Evolutionary conservation across 164 flowering plant species (phyloP).

Genomic region (Berberis thunbergii): DNA sequence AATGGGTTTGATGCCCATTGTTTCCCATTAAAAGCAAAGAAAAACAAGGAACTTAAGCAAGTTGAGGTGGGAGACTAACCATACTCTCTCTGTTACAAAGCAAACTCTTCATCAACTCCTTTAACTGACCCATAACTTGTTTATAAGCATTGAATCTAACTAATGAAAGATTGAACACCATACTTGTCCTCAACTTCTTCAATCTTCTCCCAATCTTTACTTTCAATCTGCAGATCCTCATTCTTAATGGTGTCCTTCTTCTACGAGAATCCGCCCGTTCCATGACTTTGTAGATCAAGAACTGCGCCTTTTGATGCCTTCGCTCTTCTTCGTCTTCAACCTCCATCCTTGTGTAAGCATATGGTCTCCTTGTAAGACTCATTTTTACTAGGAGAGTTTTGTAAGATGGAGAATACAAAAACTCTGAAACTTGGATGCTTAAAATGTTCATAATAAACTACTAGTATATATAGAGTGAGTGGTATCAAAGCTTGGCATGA

Average conservation of each 20-base stretch:
- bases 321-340: constrained; percentile 62
- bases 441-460: background rate
- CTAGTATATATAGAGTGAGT: background rate
- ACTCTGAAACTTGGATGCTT: background rate
- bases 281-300: constrained; percentile 55
- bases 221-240: constrained; percentile 47
- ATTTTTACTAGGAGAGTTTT: constrained; percentile 9
- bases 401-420: background rate
- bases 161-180: constrained; percentile 16
- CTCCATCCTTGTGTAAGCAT: constrained; percentile 46
- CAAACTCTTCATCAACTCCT: constrained; percentile 24
- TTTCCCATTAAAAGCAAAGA: too few relatives aligned
- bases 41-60: too few relatives aligned
- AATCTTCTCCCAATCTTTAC: constrained; percentile 61
- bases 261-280: constrained; percentile 34
- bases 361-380: constrained; percentile 20
- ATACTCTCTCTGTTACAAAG: constrained; percentile 15
- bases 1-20: too few relatives aligned
- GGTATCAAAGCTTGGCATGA: background rate
- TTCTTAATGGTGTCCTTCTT: constrained; percentile 23
- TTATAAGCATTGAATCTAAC: constrained; percentile 26
- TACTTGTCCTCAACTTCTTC: constrained; percentile 43
- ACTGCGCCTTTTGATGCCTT: constrained; percentile 49
- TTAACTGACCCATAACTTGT: constrained; percentile 25
- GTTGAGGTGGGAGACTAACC: constrained; percentile 18